Evolutionary conservation across 257 asterid genomes (phyloP).

Genomic region (Nicotiana tabacum): DNA sequence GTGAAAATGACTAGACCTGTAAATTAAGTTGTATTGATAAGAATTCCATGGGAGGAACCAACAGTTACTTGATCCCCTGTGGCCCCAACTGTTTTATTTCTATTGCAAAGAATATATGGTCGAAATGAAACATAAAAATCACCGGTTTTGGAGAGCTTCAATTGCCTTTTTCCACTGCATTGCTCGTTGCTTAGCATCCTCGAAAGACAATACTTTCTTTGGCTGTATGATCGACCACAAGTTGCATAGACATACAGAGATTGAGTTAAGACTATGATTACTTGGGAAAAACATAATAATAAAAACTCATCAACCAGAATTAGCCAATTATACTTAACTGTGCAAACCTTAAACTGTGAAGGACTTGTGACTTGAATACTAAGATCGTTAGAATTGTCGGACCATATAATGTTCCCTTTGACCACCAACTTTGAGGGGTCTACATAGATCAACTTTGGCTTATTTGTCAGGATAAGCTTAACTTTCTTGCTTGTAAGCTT

Average conservation of each 20-base stretch:
- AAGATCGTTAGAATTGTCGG: conserved; percentile 81
- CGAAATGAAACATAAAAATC: conserved; percentile 14
- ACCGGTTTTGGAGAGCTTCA: conserved; percentile 83
- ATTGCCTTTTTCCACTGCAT: conserved; percentile 91
- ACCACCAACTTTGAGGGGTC: conserved; percentile 82
- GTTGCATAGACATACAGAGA: not conserved
- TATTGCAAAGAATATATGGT: not conserved
- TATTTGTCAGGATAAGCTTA: conserved; percentile 93
- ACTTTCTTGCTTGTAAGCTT: conserved; percentile 92
- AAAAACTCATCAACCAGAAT: not conserved
- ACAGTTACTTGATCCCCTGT: not conserved
- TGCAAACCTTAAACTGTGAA: conserved; percentile 78
- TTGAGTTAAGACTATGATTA: not conserved
- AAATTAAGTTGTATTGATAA: not conserved
- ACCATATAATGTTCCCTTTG: conserved; percentile 86
- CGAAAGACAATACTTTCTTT: conserved; percentile 75
- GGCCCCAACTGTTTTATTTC: not conserved
- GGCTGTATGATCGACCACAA: conserved; percentile 44
- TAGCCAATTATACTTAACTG: conserved; percentile 42
- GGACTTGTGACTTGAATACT: conserved; percentile 82
- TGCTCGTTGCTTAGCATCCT: conserved; percentile 91
- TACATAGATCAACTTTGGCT: conserved; percentile 80
- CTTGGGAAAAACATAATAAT: not conserved
- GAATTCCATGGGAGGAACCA: not conserved
- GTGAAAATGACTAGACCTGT: not conserved